Base-by-base conservation (phyloP, 345 rosid species). In the Crucihimalaya himalaica region DNA sequence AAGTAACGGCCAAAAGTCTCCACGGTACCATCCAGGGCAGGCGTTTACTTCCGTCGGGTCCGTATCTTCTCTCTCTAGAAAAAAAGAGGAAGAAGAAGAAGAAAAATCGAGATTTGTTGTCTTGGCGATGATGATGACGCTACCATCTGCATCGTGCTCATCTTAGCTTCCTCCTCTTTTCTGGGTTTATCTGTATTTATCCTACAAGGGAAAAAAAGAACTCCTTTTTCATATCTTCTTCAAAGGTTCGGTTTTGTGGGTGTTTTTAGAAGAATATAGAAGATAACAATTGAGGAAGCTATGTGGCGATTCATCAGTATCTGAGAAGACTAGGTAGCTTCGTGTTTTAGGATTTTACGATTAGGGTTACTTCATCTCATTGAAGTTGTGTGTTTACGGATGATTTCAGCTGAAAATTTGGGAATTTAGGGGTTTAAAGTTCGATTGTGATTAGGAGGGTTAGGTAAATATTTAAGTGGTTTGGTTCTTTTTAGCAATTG, bases 401-500 rank as follows among this genome's bases (percentile, higher is more conserved):
- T 35, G 77, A 65, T 68, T 80, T 65, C 76, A 78, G 73, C 53
- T 47, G 73, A 69, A 63, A 73, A 21, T 19, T 73, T 77, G 65
- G 73, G 74, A 76, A 83, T 81, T 31, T 82, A 84, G 85, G 82
- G 83, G 74, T 68, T 80, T 82, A 80, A 82, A 50, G 67, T 46
- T 66, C 2, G 60, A 42, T 32, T 57, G 6, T 31, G 40, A 56
- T 56, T 9, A 57, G 43, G 27, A 57, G 25, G 5, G n/a, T 18
- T 56, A n/a, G 14, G 21, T 16, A 32, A 18, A 32, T 10, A 16
- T 21, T 20, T 19, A 5, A 21, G 70, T 65, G 8, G 46, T 58
- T 58, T 53, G 8, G 11, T 29, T 35, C 28, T 48, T 7, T n/a
- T 11, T 15, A 65, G 43, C 52, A n/a, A 66, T 14, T 31, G 27